Conservation (phyloP, 371 early-diverging fungal genomes). For the Zancudomyces culisetae region DNA sequence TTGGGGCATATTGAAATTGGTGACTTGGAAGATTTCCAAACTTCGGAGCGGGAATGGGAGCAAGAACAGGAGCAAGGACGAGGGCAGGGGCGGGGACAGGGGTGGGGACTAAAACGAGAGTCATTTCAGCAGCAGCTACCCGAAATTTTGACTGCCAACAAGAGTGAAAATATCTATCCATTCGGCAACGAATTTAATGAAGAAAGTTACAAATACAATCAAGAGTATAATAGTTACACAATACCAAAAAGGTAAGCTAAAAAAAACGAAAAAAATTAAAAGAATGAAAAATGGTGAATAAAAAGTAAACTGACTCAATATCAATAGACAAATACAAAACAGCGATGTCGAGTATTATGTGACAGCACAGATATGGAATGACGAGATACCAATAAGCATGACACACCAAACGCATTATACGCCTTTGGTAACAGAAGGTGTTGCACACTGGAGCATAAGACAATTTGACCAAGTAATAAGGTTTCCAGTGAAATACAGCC, state of each 20-base stretch:
- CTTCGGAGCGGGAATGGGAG: too few species aligned
- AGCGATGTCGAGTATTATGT: not conserved
- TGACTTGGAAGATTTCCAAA: not conserved
- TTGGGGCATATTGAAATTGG: not conserved
- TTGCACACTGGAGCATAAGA: not conserved
- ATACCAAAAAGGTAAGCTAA: not conserved
- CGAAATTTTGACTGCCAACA: too few species aligned
- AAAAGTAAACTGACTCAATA: not conserved
- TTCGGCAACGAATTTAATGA: too few species aligned
- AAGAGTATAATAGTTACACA: too few species aligned
- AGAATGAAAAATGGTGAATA: not conserved
- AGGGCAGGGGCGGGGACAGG: too few species aligned
- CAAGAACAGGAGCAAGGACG: too few species aligned
- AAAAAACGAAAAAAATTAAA: not conserved
- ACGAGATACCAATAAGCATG: not conserved
- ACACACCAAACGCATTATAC: not conserved
- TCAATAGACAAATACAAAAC: not conserved
- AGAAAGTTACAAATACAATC: too few species aligned
- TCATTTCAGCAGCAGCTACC: too few species aligned
- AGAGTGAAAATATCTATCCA: too few species aligned
- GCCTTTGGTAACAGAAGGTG: not conserved
- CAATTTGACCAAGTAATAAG: not conserved
- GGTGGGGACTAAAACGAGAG: too few species aligned
- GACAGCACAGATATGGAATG: not conserved
- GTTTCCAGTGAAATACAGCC: not conserved